Evolutionary conservation across 1,284 basidiomycete genomes (phyloP).

Genomic region (Vanrija sp.): DNA sequence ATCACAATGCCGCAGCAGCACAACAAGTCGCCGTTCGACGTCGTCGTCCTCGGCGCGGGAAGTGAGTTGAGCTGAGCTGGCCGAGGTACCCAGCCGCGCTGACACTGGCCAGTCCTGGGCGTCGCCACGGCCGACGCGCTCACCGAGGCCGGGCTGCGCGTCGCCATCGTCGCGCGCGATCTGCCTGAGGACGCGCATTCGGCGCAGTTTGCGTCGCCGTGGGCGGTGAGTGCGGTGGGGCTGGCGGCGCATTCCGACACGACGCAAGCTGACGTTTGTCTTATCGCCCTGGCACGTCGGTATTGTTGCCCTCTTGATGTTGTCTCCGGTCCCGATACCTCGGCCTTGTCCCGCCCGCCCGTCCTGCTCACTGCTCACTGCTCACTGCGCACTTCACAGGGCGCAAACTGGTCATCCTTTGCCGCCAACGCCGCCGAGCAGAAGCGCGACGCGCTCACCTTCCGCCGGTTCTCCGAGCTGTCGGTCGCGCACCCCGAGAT

Average conservation of each 20-base stretch:
- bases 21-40: slow-evolving; percentile 20
- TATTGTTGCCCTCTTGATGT: no score
- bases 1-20: not conserved
- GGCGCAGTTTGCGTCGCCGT: slow-evolving; percentile 63
- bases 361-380: no score
- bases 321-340: no score
- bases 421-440: slow-evolving; percentile 51
- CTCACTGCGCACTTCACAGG: no score
- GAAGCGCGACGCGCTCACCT: slow-evolving; percentile 37
- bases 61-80: slow-evolving; percentile 32
- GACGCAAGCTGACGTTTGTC: no score
- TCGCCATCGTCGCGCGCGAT: slow-evolving; percentile 64
- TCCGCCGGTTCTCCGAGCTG: slow-evolving; percentile 53
- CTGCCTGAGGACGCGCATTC: slow-evolving; percentile 61
- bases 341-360: not conserved
- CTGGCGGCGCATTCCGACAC: no score
- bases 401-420: slow-evolving; percentile 65
- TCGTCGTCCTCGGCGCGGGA: slow-evolving; percentile 58
- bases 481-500: slow-evolving; percentile 50
- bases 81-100: not conserved
- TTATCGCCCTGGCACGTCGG: no score
- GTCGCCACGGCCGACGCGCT: slow-evolving; percentile 51
- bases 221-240: slow-evolving; percentile 66
- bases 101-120: slow-evolving; percentile 50
- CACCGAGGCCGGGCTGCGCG: slow-evolving; percentile 50